Base-by-base conservation (phyloP, 1,139 yeast genomes). In the Magnusiomyces paraingens region DNA sequence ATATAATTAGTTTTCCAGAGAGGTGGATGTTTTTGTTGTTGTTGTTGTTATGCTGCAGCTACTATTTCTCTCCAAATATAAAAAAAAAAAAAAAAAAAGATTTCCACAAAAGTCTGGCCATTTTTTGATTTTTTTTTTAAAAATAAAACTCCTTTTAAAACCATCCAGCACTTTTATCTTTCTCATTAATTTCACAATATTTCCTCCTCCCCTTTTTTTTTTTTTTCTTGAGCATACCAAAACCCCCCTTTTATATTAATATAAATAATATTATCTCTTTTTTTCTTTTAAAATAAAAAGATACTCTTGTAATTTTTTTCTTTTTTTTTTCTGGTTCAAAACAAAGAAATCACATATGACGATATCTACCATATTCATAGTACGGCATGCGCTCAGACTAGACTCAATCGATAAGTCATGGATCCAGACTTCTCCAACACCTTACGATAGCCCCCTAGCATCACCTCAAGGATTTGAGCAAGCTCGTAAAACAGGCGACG, bases 381-480 rank as follows among this genome's bases (percentile, higher is more conserved):
- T 66, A 15, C 65, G 74, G 32, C 74, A 71, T 56, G 71, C 69
- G 21, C 59, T 64, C 11, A 61, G 74, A 3, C 65, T 59, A 52
- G 74, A 71, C 58, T 58, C 62, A 14, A 62, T 55, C 11, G 69
- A 70, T 55, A 55, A 55, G 47, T 40, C 56, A 18, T 71, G 74
- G 74, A 57, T 57, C 20, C 52, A 46, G 47, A 59, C 64, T 1
- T 64, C 71, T 4, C 68, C 72, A 2, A 63, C 69, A 11, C 73
- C 74, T 10, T 71, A 70, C 55, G 73, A 71, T 53, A 63, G 73
- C 5, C 74, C 74, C 5, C 58, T 71, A 47, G 61, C 69, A 2
- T 59, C 55, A 12, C 58, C 56, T 2, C 36, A 51, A n/a, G 74
- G 74, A 2, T 49, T 58, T 18, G 56, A 44, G 10, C 71, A 70